Evolutionary conservation across 1,284 basidiomycete genomes (phyloP).

Genomic region (Xerocomus amazonicus): DNA sequence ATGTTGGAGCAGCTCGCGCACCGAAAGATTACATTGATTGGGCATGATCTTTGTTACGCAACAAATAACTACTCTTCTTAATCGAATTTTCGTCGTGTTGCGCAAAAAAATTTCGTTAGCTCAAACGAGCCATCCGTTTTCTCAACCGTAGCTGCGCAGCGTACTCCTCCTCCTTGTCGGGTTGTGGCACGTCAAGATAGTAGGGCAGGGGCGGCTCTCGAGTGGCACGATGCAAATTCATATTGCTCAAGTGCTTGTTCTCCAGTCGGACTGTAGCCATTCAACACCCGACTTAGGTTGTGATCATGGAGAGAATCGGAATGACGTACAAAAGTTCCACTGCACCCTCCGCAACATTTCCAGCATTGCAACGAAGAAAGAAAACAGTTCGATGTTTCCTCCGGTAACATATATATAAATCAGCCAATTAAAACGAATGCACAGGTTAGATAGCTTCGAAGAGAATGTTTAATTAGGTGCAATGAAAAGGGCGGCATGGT

Average conservation of each 20-base stretch:
- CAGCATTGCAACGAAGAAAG: constrained; percentile 67
- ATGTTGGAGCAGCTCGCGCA: no score
- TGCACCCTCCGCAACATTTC: constrained; percentile 83
- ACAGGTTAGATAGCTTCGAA: constrained; percentile 61
- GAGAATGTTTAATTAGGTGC: not conserved
- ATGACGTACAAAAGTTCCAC: constrained; percentile 82
- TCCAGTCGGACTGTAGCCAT: constrained; percentile 64
- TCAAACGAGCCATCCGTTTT: constrained; percentile 22
- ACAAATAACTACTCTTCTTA: no score
- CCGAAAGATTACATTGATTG: no score
- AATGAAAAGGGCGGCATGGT: not conserved
- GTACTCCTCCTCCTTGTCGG: constrained; percentile 5
- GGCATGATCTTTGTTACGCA: no score
- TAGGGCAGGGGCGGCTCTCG: constrained; percentile 77
- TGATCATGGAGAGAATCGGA: not conserved
- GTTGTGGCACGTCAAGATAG: constrained; percentile 39
- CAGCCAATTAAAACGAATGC: constrained; percentile 81
- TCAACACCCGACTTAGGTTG: not conserved
- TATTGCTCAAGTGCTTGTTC: constrained; percentile 83
- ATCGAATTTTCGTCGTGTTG: no score
- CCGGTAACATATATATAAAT: constrained; percentile 65
- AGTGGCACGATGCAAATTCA: constrained; percentile 77
- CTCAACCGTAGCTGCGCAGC: constrained; percentile 4
- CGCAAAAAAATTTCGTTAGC: constrained; percentile 5
- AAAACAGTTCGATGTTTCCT: constrained; percentile 51